These are phyloP conservation scores for Agroathelia rolfsii DNA, from an alignment of 1,284 basidiomycete species.

Conservation along the genomic window DNA sequence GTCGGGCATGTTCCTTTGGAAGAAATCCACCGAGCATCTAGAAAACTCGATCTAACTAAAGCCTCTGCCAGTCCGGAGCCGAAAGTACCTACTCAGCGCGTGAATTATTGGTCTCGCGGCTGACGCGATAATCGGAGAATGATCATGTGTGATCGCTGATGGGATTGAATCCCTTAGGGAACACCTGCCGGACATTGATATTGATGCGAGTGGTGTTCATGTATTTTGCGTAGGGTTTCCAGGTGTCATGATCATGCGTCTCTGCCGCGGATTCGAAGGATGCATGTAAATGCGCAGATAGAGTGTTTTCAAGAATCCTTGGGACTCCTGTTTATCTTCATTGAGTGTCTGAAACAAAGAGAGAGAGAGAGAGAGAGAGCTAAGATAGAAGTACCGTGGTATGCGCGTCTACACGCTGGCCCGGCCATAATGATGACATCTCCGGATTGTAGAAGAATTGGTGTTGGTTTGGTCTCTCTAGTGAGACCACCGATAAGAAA, in stretches of 20 bases:
- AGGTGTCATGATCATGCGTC: slow-evolving; percentile 27
- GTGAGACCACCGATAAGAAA: slow-evolving; percentile 83
- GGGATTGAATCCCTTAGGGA: slow-evolving; percentile 60
- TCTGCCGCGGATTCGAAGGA: slow-evolving; percentile 11
- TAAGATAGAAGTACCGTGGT: slow-evolving; percentile 64
- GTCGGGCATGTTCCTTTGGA: too few relatives aligned
- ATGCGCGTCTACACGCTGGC: slow-evolving; percentile 69
- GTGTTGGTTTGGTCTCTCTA: slow-evolving; percentile 64
- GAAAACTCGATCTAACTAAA: too few relatives aligned
- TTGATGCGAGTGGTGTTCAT: slow-evolving; percentile 69
- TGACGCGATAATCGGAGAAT: too few relatives aligned
- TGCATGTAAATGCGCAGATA: slow-evolving; percentile 53
- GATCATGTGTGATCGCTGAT: too few relatives aligned
- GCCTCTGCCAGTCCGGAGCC: too few relatives aligned
- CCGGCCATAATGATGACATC: slow-evolving; percentile 92
- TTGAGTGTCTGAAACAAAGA: neutral
- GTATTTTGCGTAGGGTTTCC: slow-evolving; percentile 56
- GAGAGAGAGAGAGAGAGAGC: slow-evolving; percentile 12
- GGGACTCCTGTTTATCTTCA: slow-evolving; percentile 74
- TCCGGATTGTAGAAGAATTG: slow-evolving; percentile 78
- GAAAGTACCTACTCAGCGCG: too few relatives aligned
- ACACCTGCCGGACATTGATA: slow-evolving; percentile 84
- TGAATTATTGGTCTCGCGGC: too few relatives aligned
- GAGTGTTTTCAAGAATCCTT: slow-evolving; percentile 69
- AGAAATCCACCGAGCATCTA: too few relatives aligned